Conservation (phyloP, 1,284 basidiomycete genomes). For the Takashimella koratensis region DNA sequence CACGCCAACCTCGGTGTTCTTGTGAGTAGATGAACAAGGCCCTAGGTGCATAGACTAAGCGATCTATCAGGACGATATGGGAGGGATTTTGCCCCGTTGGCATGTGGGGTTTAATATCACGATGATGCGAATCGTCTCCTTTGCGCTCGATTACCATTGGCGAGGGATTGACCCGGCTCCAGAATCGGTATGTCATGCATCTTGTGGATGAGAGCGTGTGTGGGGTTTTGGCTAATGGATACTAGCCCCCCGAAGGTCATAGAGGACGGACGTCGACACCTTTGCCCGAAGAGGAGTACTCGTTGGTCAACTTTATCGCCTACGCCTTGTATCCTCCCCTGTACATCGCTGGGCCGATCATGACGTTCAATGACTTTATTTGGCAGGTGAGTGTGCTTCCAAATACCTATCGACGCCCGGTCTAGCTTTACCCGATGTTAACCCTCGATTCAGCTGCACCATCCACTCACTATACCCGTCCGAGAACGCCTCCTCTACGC, state of each 20-base stretch:
- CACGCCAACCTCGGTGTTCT: slow-evolving; percentile 57
- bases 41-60: neutral
- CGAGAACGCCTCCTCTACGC: slow-evolving; percentile 56
- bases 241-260: too few species aligned
- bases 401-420: neutral
- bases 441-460: slow-evolving; percentile 47
- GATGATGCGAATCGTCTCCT: slow-evolving; percentile 90
- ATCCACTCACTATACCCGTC: slow-evolving; percentile 52
- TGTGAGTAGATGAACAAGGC: slow-evolving; percentile 49
- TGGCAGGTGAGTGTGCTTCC: slow-evolving; percentile 66
- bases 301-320: slow-evolving; percentile 59
- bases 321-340: slow-evolving; percentile 88
- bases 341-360: slow-evolving; percentile 94
- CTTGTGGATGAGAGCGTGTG: too few species aligned
- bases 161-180: slow-evolving; percentile 31
- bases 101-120: slow-evolving; percentile 94
- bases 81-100: slow-evolving; percentile 80
- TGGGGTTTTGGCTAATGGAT: too few species aligned
- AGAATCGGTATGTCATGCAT: neutral
- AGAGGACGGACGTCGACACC: slow-evolving; percentile 55
- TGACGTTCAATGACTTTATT: slow-evolving; percentile 92
- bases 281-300: slow-evolving; percentile 56
- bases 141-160: slow-evolving; percentile 91
- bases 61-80: slow-evolving; percentile 57
- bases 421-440: neutral